Percentiles rank a stretch among this genome's conserved stretches.
Evolutionary conservation across 441 rosid species (phyloP).

Genomic region (Corymbia calophylla): DNA sequence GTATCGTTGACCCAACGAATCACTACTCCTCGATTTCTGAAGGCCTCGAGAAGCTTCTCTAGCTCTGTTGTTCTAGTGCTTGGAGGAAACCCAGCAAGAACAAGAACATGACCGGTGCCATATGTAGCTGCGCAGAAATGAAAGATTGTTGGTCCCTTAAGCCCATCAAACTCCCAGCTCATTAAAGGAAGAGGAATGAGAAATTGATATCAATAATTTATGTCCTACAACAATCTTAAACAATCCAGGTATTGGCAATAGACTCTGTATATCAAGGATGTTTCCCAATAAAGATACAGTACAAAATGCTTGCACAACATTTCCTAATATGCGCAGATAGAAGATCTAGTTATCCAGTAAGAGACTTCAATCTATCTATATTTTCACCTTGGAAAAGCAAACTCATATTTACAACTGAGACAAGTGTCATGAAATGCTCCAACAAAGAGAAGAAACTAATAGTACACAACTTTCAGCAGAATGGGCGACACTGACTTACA

Average conservation of each 20-base stretch:
- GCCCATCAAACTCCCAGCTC: not conserved
- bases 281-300: not conserved
- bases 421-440: not conserved
- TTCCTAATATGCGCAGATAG: not conserved
- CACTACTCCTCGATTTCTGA: slow-evolving; percentile 43
- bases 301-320: not conserved
- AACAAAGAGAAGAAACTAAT: not conserved
- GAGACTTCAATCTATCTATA: not conserved
- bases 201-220: not conserved
- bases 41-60: slow-evolving; percentile 64
- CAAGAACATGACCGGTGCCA: slow-evolving; percentile 83
- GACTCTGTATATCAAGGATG: not conserved
- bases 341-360: not conserved
- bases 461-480: not conserved
- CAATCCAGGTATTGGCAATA: not conserved
- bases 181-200: not conserved
- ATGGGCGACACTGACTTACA: slow-evolving; percentile 27
- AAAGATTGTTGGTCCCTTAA: not conserved
- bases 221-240: not conserved
- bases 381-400: not conserved
- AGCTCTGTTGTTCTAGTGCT: slow-evolving; percentile 65
- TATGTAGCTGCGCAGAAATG: slow-evolving; percentile 47
- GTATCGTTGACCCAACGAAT: slow-evolving; percentile 95
- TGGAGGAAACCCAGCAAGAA: slow-evolving; percentile 68
- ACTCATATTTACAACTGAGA: not conserved